Base-by-base conservation (phyloP, 2,329 filamentous ascomycete species). In the Cladophialophora psammophila region DNA sequence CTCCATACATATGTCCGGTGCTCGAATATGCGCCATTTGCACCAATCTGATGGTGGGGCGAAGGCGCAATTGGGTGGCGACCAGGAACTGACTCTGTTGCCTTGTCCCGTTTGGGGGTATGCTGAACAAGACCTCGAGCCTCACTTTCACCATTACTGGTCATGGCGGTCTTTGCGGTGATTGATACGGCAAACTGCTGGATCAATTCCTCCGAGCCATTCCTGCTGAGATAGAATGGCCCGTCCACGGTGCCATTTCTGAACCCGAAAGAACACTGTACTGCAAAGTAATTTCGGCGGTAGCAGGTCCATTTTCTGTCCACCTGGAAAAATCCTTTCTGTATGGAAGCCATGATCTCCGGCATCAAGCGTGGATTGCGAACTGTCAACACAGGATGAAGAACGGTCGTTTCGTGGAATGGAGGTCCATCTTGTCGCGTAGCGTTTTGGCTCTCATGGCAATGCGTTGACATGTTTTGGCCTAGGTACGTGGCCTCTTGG, bases 81-180 rank as follows among this genome's bases (percentile, higher is more conserved):
- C 88, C 87, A 4, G 93, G 93, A 69, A 89, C 90, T 74, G 88
- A 87, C 56, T 91, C 90, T 0, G 92, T 93, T 0, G 93, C 92
- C 76, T 94, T 94, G 82, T 97, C 93, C 71, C 93, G 86, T 79
- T 97, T 97, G 0, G 93, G 92, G 0, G 93, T 96, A 77, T 97
- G 93, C 77, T 96, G 93, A 3, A 97, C 91, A 13, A 97, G 83
- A 71, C 95, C 92, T 67, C 96, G 93, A 59, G 82, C 84, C 78
- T 96, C 94, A 35, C 88, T 88, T 59, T 88, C 87, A 59, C 89
- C 88, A 57, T 90, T 90, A 62, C 94, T 90, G 2, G 95, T 91
- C 34, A 59, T 50, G 2, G 70, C 69, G 18, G 72, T 73, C 64
- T 72, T 74, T 0, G 93, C 94, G 3, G 92, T 92, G 68, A 97